Base-by-base conservation (phyloP, 202 grass and related monocot species). In the Dendrocalamus latiflorus region DNA sequence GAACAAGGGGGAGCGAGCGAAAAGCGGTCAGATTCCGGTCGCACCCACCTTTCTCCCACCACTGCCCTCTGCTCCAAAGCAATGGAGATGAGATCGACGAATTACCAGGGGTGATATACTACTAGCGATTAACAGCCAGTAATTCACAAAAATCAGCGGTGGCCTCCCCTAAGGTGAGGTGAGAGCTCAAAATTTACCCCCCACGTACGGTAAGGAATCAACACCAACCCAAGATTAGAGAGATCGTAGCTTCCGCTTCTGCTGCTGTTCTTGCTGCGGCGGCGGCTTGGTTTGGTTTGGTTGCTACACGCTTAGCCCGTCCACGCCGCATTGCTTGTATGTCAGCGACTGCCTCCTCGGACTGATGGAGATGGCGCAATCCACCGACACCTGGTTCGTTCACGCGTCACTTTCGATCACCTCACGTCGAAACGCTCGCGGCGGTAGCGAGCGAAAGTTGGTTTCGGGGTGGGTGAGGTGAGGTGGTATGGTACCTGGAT, bases 271-370 rank as follows among this genome's bases (percentile, higher is more conserved):
- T 45, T 37, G 48, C 70, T 51, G 8, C 16, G 12, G 47, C 68
- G 33, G 64, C 28, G 28, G 28, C 17, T 39, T 68, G 37, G 42
- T 61, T 37, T 56, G 26, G 71, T 21, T 56, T 74, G 44, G 18
- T 85, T 37, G 66, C 90, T 90, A 98, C 70, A 99, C 85, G 67
- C 94, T 96, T 28, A 99, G 73, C 58, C 96, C 93, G 80, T 99
- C 96, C 38, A 99, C 96, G 69, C 96, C 93, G 61, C 96, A 99
- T 59, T 96, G 93, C 89, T 99, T 95, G 88, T 99, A 96, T 49
- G 91, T 99, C 62, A 99, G 67, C 18, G 96, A 95, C 85, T 96
- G 96, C 86, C 79, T 92, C 84, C 66, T 95, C 21, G 96, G 96
- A 48, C 96, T 99, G 83, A 99, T 99, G 76, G 83, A 89, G 79